Evolutionary conservation across 1,139 yeast genomes (phyloP), one percentile per base, ranked within the genome.

Genomic region (Geotrichum candidum): DNA sequence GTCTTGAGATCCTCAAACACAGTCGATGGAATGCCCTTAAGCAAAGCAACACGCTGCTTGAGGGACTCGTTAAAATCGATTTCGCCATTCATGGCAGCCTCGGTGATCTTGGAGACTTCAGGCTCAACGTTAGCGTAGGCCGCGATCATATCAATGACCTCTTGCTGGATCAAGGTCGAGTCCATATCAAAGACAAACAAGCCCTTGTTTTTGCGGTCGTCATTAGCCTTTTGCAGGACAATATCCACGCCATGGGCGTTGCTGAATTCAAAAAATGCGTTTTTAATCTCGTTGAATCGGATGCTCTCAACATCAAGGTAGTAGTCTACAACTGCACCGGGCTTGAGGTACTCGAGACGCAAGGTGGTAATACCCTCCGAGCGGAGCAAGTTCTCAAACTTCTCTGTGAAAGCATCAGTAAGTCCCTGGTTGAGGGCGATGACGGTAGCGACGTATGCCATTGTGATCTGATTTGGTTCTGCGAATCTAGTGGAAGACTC

Each of bases 71-170:
- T 86, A 77, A 95, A 95, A 73, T 95, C 98, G 29, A 95, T 78
- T 71, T 94, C 97, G 33, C 98, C 98, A 69, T 92, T 91, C 99
- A 95, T 95, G 48, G 99, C 99, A 52, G 92, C 80, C 54, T 88
- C 91, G 3, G 99, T 95, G 70, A 95, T 92, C 60, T 81, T 56
- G 5, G 88, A 85, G 15, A 90, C 96, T 72, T 87, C 78, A 1
- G 79, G 83, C 68, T 89, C 95, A 35, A 89, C 91, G 65, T 81
- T 80, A n/a, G 94, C 96, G 68, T 86, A 85, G 0, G 88, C 90
- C 2, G 99, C 99, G 67, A 95, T 92, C 72, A 94, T 77, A 72
- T 95, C 99, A 68, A 94, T 94, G 56, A 94, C 98, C 75, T 95
- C 99, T 75, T 95, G 98, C 74, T 89, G 87, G 68, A 95, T 95